Evolutionary conservation across 371 early-diverging fungal genomes (phyloP).

Genomic region (Mortierella sp.): DNA sequence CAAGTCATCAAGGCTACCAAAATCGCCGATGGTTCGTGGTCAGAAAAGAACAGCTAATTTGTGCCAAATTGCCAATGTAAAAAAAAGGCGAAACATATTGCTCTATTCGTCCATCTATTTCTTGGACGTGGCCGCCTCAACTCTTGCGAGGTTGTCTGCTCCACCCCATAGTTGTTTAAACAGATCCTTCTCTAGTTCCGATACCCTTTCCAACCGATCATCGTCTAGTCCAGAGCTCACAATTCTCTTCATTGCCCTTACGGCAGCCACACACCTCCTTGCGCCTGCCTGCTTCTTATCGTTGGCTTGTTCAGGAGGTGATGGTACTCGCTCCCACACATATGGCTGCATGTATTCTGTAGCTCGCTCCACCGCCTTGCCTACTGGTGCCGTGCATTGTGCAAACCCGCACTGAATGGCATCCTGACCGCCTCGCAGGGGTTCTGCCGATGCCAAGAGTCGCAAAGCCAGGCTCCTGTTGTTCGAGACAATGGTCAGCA

Average conservation of each 20-base stretch:
- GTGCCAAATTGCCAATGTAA: too few species aligned
- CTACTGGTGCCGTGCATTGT: conserved; percentile 48
- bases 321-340: conserved; percentile 42
- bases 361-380: conserved; percentile 38
- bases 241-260: conserved; percentile 39
- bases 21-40: conserved; percentile 7
- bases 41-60: conserved; percentile 25
- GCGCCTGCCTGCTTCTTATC: conserved; percentile 6
- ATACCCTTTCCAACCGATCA: conserved; percentile 32
- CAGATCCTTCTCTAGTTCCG: conserved; percentile 49
- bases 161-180: conserved; percentile 47
- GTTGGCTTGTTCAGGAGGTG: neutral
- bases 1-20: neutral
- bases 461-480: conserved; percentile 59
- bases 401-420: conserved; percentile 57
- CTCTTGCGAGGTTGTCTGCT: conserved; percentile 43
- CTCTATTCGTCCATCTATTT: conserved; percentile 8
- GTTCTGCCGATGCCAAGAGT: conserved; percentile 60
- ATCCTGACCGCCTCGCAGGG: conserved; percentile 48
- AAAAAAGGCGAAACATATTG: neutral
- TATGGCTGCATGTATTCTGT: conserved; percentile 44
- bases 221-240: conserved; percentile 40
- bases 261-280: conserved; percentile 39
- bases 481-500: conserved; percentile 61
- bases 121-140: conserved; percentile 31